A percentile compares a stretch with the other conserved stretches of the same genome.
Evolutionary conservation across 305 asterid genomes (phyloP).

Genomic region (Solanum aculeatissimum): DNA sequence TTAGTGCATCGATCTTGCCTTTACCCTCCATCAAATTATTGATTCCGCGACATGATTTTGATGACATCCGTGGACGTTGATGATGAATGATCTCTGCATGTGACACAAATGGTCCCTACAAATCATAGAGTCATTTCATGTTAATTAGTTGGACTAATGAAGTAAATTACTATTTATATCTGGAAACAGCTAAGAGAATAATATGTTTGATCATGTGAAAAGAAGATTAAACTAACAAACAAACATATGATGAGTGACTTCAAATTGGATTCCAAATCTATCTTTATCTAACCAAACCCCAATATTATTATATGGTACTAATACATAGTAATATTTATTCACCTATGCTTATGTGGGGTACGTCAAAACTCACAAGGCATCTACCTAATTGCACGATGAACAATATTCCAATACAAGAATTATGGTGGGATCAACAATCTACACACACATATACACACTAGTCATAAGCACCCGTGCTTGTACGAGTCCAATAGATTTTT

Average conservation of each 20-base stretch:
- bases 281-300: not conserved
- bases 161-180: not conserved
- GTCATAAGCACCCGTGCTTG: too few relatives aligned
- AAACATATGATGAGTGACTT: not conserved
- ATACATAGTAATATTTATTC: not conserved
- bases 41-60: not conserved
- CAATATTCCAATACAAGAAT: not conserved
- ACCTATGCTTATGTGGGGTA: not conserved
- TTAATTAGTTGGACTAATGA: not conserved
- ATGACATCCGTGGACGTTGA: not conserved
- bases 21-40: too few relatives aligned
- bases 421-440: not conserved
- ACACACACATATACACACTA: not conserved
- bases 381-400: not conserved
- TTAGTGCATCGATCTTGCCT: too few relatives aligned
- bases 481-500: too few relatives aligned
- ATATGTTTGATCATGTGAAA: not conserved
- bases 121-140: not conserved
- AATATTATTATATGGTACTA: not conserved
- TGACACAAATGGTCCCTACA: not conserved
- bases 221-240: not conserved
- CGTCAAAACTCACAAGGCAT: not conserved
- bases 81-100: not conserved
- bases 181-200: not conserved
- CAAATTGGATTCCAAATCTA: not conserved